Conservation (phyloP, 164 flowering plant genomes). For the Dillenia suffruticosa region DNA sequence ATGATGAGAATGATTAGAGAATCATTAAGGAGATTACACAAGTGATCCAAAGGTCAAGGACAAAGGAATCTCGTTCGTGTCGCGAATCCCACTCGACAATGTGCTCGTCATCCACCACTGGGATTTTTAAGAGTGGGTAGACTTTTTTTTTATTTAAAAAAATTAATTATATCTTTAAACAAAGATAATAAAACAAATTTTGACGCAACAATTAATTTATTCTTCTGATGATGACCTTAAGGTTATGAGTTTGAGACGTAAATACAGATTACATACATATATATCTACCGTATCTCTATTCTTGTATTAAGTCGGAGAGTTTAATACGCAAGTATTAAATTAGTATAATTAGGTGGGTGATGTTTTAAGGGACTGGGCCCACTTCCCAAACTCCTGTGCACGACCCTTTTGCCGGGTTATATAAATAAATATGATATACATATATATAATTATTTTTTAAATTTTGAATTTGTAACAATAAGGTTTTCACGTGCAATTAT, state of each 20-base stretch:
- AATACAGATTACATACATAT: no score
- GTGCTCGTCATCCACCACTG: slow-evolving; percentile 14
- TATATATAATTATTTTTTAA: neutral
- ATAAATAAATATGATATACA: neutral
- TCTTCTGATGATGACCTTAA: no score
- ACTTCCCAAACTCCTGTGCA: slow-evolving; percentile 28
- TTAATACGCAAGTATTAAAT: no score
- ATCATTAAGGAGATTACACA: no score
- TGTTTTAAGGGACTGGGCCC: slow-evolving; percentile 14
- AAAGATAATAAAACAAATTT: no score
- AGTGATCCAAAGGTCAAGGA: neutral
- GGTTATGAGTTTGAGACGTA: no score
- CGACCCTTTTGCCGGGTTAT: slow-evolving; percentile 18
- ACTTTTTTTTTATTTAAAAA: neutral
- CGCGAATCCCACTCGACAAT: slow-evolving; percentile 13
- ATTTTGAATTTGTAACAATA: neutral
- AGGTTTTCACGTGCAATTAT: slow-evolving; percentile 25
- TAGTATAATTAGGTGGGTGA: slow-evolving; percentile 4
- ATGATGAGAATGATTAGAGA: no score
- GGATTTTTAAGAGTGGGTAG: slow-evolving; percentile 19
- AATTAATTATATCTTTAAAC: slow-evolving; percentile 20
- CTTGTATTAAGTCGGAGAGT: no score
- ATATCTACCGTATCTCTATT: no score
- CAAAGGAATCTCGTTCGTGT: slow-evolving; percentile 1
- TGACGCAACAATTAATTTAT: no score